Evolutionary conservation across 371 early-diverging fungal species (phyloP).

Genomic region (Actinomortierella wolfii): DNA sequence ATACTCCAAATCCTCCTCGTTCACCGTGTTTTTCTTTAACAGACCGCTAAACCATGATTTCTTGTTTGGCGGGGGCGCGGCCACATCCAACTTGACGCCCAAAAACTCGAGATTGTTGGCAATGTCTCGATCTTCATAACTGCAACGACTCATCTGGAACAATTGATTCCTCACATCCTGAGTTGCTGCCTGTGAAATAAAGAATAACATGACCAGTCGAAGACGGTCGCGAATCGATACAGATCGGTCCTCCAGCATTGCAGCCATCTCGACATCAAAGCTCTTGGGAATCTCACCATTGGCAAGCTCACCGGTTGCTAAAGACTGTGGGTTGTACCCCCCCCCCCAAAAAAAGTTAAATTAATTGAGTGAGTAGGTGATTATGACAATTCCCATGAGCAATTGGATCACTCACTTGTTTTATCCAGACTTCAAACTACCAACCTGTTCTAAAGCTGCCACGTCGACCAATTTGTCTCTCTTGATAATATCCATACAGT

Average conservation of each 20-base stretch:
- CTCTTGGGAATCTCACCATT: constrained; percentile 40
- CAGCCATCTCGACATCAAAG: constrained; percentile 37
- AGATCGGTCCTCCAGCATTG: constrained; percentile 32
- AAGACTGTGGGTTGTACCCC: too few relatives aligned
- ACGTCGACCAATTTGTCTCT: constrained; percentile 74
- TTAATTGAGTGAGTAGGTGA: too few relatives aligned
- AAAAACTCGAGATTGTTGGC: constrained; percentile 78
- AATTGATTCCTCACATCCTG: constrained; percentile 47
- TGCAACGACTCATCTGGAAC: constrained; percentile 43
- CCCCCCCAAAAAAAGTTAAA: too few relatives aligned
- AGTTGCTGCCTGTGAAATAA: constrained; percentile 74
- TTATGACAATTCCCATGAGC: too few relatives aligned
- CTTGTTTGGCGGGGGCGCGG: constrained; percentile 42
- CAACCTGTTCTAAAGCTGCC: constrained; percentile 71
- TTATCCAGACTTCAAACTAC: too few relatives aligned
- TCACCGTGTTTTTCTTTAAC: constrained; percentile 50
- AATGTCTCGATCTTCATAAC: constrained; percentile 71
- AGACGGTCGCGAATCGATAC: constrained; percentile 72
- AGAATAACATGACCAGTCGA: constrained; percentile 86
- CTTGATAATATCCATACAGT: constrained; percentile 82
- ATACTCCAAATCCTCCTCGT: constrained; percentile 65
- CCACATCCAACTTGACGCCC: constrained; percentile 64
- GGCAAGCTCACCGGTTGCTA: constrained; percentile 39
- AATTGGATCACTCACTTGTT: too few relatives aligned
- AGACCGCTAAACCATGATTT: constrained; percentile 36